Evolutionary conservation across 306 rosid genomes (phyloP).

Genomic region (Vicia sativa): DNA sequence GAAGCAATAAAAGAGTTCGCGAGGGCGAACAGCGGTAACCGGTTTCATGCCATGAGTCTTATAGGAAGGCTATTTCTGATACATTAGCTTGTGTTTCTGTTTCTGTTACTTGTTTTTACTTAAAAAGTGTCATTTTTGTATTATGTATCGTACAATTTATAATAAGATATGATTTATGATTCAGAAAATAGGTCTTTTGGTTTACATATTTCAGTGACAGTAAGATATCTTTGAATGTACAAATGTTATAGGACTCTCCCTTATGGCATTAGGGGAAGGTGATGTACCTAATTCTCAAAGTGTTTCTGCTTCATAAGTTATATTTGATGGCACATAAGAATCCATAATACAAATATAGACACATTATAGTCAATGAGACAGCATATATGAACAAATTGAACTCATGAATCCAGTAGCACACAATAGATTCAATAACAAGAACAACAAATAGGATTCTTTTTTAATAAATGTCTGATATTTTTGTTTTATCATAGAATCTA

Average conservation of each 20-base stretch:
- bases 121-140: constrained; percentile 13
- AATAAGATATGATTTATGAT: background rate
- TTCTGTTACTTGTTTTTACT: constrained; percentile 12
- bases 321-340: too few relatives aligned
- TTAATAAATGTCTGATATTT: too few relatives aligned
- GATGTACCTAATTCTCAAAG: too few relatives aligned
- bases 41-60: constrained; percentile 23
- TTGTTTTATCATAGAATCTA: too few relatives aligned
- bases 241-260: background rate
- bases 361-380: too few relatives aligned
- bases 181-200: background rate
- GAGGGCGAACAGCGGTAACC: constrained; percentile 19
- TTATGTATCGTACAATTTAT: background rate
- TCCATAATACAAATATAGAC: too few relatives aligned
- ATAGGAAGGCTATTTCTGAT: constrained; percentile 36
- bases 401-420: too few relatives aligned
- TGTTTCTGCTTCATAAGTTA: too few relatives aligned
- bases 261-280: background rate
- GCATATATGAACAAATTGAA: too few relatives aligned
- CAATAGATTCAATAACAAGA: too few relatives aligned
- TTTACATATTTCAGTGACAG: too few relatives aligned
- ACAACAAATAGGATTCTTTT: too few relatives aligned
- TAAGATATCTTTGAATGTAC: background rate
- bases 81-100: constrained; percentile 6
- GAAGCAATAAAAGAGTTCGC: constrained; percentile 41